Percentiles rank a stretch among this genome's conserved stretches.
Evolutionary conservation across 371 early-diverging fungal species (phyloP).

Genomic region (Syncephalastrum sp.): DNA sequence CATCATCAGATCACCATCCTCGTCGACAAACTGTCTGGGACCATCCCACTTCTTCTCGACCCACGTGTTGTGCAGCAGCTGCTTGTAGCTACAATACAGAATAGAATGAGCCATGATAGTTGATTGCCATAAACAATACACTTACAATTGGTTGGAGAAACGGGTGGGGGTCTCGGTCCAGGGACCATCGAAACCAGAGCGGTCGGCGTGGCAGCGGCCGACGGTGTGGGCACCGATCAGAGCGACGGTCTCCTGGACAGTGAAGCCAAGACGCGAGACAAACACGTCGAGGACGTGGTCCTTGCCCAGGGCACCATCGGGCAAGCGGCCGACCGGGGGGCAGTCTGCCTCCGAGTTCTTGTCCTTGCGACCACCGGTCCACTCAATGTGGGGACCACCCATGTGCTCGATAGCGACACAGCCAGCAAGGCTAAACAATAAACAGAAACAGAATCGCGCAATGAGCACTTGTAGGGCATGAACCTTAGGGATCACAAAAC

Average conservation of each 20-base stretch:
- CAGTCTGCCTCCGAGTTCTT: slow-evolving; percentile 46
- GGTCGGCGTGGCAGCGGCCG: slow-evolving; percentile 84
- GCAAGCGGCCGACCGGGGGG: slow-evolving; percentile 84
- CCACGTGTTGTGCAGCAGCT: slow-evolving; percentile 69
- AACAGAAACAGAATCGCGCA: slow-evolving; percentile 28
- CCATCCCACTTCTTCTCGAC: slow-evolving; percentile 73
- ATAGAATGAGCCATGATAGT: slow-evolving; percentile 1
- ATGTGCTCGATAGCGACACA: slow-evolving; percentile 81
- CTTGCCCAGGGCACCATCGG: slow-evolving; percentile 77
- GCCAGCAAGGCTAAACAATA: slow-evolving; percentile 62
- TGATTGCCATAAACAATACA: background rate
- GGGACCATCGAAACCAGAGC: slow-evolving; percentile 86
- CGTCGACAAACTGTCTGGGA: slow-evolving; percentile 72
- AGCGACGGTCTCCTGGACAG: slow-evolving; percentile 76
- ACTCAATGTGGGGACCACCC: slow-evolving; percentile 78
- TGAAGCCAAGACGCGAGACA: slow-evolving; percentile 78
- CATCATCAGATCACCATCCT: slow-evolving; percentile 78
- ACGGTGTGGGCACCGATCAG: slow-evolving; percentile 86
- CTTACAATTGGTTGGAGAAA: slow-evolving; percentile 81
- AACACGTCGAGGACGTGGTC: slow-evolving; percentile 75
- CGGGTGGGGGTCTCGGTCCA: slow-evolving; percentile 85
- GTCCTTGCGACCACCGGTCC: slow-evolving; percentile 81
- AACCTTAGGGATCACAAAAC: slow-evolving; percentile 22
- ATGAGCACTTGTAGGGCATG: background rate
- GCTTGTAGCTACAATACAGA: slow-evolving; percentile 50